Base-by-base conservation (phyloP, 1,284 basidiomycete genomes). In the Ceratobasidium sp. region DNA sequence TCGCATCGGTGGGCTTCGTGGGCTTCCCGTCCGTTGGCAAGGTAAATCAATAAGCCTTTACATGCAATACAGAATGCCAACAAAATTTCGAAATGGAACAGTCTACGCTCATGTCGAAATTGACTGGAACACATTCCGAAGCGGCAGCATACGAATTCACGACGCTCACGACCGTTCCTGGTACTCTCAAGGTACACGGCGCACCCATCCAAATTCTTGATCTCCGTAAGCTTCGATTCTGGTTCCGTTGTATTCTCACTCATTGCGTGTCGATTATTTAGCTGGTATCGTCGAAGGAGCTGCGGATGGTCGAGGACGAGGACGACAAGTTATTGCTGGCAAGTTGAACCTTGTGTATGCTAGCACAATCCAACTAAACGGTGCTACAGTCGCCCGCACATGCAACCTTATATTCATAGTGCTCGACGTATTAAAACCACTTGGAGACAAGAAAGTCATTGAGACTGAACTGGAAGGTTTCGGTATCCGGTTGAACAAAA, bases 111-210 rank as follows among this genome's bases (percentile, higher is more conserved):
- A 99, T 99, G 97, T 96, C 96, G 53, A 98, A 97, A 79, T 85
- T 99, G 73, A 99, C 97, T 58, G 97, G 97, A 70, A 99, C 97
- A 26, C 93, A 96, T 78, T 98, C 96, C 46, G 96, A 98, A 82
- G 91, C 92, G n/a, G 98, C 97, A 6, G 96, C 93, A 75, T 99
- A 99, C 79, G 97, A 99, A 81, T 99, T 99, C 84, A 99, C 97
- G 1, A 94, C 92, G 14, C 87, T 93, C 34, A 93, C 92, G 1
- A 96, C 93, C 36, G 96, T 99, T 1, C 97, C 97, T 6, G 97
- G 97, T 57, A 98, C 97, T 1, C 81, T 99, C 75, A 94, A 93
- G 80, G 93, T 97, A 0, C 93, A 95, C 75, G 94, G 95, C n/a
- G 94, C 96, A 45, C 93, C 93, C 43, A 94, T 97, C 78, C 92